These are phyloP conservation scores for Nowakowskiella sp. DNA, from an alignment of 192 early-diverging fungal species.

Conservation along the genomic window DNA sequence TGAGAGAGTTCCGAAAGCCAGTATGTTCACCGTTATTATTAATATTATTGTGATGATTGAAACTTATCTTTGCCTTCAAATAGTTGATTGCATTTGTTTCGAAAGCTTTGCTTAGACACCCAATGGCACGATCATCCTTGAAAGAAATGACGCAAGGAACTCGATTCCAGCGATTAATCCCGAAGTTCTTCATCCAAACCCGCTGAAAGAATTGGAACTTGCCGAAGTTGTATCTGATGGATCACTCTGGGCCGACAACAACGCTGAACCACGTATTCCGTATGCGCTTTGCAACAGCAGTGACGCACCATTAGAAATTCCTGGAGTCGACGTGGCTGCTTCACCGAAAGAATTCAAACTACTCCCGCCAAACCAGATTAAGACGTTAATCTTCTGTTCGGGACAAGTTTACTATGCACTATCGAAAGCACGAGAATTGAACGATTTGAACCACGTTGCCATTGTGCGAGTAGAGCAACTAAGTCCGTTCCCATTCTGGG, in stretches of 20 bases:
- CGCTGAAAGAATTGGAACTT: slow-evolving; percentile 39
- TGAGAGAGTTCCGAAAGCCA: slow-evolving; percentile 96
- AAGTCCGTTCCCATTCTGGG: slow-evolving; percentile 91
- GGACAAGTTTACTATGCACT: slow-evolving; percentile 98
- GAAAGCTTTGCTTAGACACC: slow-evolving; percentile 90
- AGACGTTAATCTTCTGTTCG: slow-evolving; percentile 87
- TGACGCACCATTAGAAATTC: slow-evolving; percentile 4
- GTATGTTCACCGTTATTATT: slow-evolving; percentile 24
- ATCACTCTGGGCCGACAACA: slow-evolving; percentile 35
- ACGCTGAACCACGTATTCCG: slow-evolving; percentile 40
- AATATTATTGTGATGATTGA: slow-evolving; percentile 10
- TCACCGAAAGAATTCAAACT: slow-evolving; percentile 46
- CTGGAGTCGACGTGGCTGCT: background rate
- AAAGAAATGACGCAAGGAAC: slow-evolving; percentile 74
- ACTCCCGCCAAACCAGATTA: slow-evolving; percentile 74
- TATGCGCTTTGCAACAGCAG: slow-evolving; percentile 24
- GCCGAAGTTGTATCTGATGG: slow-evolving; percentile 4
- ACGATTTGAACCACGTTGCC: slow-evolving; percentile 81
- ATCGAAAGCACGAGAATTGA: slow-evolving; percentile 76
- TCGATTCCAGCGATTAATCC: slow-evolving; percentile 85
- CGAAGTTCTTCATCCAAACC: slow-evolving; percentile 69
- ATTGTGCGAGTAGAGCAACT: slow-evolving; percentile 94
- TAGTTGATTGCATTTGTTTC: slow-evolving; percentile 67
- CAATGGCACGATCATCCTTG: slow-evolving; percentile 77
- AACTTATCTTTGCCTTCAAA: background rate